phyloP scores from a whole-genome alignment of 2,329 filamentous ascomycete species.

The Curvularia spicifera region DNA sequence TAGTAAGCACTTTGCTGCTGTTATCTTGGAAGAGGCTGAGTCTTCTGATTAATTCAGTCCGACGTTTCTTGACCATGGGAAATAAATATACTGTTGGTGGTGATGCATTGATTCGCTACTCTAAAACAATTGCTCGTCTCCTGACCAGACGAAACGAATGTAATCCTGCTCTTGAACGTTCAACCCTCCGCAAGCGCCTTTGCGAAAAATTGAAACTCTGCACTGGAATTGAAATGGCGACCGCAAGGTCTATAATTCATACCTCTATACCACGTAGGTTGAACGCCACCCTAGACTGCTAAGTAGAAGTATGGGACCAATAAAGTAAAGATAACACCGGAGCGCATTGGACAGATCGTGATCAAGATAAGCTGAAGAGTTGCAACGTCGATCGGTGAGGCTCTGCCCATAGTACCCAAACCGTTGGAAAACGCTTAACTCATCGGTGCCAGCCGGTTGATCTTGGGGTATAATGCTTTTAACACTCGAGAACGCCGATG shows the following conservation, averaged over 20 bases:
- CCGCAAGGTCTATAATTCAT: conserved; percentile 8
- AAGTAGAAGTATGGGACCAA: conserved; percentile 2
- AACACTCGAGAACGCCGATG: conserved; percentile 12
- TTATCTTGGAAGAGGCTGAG: neutral
- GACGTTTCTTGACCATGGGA: neutral
- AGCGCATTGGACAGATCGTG: conserved; percentile 13
- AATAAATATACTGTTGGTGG: neutral
- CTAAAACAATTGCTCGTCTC: neutral
- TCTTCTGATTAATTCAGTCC: neutral
- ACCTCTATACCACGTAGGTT: conserved; percentile 1
- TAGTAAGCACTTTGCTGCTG: neutral
- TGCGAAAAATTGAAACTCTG: neutral
- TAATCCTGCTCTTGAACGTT: neutral
- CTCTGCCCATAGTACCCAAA: conserved; percentile 14
- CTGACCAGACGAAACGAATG: neutral
- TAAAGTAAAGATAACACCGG: conserved; percentile 5
- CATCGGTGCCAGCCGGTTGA: conserved; percentile 28
- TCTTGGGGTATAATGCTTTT: conserved; percentile 27
- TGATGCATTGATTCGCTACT: conserved; percentile 14
- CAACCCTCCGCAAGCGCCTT: neutral
- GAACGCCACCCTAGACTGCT: conserved; percentile 6
- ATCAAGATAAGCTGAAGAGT: conserved; percentile 6
- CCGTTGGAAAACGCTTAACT: conserved; percentile 17
- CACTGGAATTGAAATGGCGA: conserved; percentile 3
- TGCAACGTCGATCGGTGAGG: conserved; percentile 13